Evolutionary conservation across 129 eudicot genomes (phyloP), one percentile per base, ranked within the genome.

Genomic region (Smallanthus sonchifolius): DNA sequence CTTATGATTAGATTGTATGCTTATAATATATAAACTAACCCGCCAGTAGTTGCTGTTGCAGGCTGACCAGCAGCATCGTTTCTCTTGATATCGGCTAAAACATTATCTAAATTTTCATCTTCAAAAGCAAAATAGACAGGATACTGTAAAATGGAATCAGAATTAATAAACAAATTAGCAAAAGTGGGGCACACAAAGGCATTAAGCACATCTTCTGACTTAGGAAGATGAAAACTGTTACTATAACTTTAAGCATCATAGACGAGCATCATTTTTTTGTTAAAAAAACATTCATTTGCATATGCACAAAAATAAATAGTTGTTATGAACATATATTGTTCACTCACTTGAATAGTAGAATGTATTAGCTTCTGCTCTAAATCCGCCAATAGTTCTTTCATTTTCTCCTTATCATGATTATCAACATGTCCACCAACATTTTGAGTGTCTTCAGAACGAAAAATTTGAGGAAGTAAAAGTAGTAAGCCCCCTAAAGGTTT

Each of bases 41-140:
- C 98, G 80, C 98, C 98, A 79, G 96, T 91, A 63, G 98, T 91
- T 65, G 98, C 91, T 73, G 97, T 88, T 9, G 97, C 98, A 71
- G 95, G 91, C 85, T 90, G 97, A 76, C 97, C 98, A 77, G 84
- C 78, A 45, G 87, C 96, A 88, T 91, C 98, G 43, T 83, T 90
- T 75, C 78, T 85, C 85, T 86, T 88, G 73, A 94, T 86, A 69
- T 90, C 97, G 56, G 87, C 96, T 24, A 94, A 82, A 45, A 94
- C 91, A 63, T 88, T 79, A 72, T 83, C 83, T 55, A 94, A 78
- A 70, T 85, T 59, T 6, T 90, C 93, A 75, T 88, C 92, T 82
- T 94, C 98, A 81, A 84, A 88, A 60, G 96, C 98, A 78, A 94
- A 94, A 80, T 94, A 94, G 45, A 94, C 96, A 28, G 97, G 97